A percentile compares a stretch with the other conserved stretches of the same genome.
Conservation (phyloP, 805 yeast species). For the Saccharomyces eubayanus region DNA sequence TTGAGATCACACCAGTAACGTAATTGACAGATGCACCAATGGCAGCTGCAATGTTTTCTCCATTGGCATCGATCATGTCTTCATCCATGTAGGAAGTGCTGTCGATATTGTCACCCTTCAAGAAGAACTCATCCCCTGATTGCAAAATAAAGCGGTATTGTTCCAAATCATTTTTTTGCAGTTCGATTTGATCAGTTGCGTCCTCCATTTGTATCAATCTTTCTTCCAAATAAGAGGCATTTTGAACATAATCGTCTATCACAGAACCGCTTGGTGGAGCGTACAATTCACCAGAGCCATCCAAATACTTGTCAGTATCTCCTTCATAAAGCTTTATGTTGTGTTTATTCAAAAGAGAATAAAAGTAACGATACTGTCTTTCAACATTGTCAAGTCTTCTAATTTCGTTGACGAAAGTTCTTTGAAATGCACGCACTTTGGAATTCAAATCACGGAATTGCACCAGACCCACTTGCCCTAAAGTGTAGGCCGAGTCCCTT, state of each 20-base stretch:
- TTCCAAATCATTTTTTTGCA: slow-evolving; percentile 47
- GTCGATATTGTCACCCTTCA: slow-evolving; percentile 11
- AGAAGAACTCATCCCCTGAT: slow-evolving; percentile 43
- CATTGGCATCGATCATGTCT: slow-evolving; percentile 6
- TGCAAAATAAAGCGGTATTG: slow-evolving; percentile 51
- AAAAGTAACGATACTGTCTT: slow-evolving; percentile 63
- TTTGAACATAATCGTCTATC: slow-evolving; percentile 62
- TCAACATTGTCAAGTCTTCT: slow-evolving; percentile 79
- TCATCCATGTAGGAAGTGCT: slow-evolving; percentile 7
- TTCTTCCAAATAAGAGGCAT: slow-evolving; percentile 60
- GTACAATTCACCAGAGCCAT: slow-evolving; percentile 25
- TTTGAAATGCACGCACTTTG: slow-evolving; percentile 74
- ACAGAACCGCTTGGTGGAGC: slow-evolving; percentile 42
- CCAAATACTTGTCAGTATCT: slow-evolving; percentile 2
- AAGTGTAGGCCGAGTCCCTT: slow-evolving; percentile 72
- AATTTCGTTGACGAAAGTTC: slow-evolving; percentile 83
- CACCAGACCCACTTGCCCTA: slow-evolving; percentile 79
- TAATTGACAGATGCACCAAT: slow-evolving; percentile 36
- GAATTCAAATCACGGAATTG: slow-evolving; percentile 86
- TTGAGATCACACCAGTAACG: slow-evolving; percentile 58
- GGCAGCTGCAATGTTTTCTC: slow-evolving; percentile 16
- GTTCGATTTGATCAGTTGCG: slow-evolving; percentile 54
- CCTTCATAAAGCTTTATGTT: slow-evolving; percentile 32
- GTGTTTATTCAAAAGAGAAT: slow-evolving; percentile 43
- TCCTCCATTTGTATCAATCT: slow-evolving; percentile 64